These are phyloP conservation scores for Cystobasidium tubakii DNA, from an alignment of 768 basidiomycete genomes.

Conservation along the genomic window DNA sequence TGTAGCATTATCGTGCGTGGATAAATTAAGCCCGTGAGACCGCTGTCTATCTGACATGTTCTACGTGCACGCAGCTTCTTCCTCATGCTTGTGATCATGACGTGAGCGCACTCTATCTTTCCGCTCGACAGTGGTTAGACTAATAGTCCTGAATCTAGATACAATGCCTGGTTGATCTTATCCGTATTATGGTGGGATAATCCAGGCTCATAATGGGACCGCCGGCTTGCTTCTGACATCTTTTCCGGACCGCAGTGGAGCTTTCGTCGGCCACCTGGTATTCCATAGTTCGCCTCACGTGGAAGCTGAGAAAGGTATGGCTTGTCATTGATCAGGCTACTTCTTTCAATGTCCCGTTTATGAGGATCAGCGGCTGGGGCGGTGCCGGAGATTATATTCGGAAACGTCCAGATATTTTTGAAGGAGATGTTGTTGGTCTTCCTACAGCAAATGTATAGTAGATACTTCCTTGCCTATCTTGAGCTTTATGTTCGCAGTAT, in stretches of 20 bases:
- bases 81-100: slow-evolving; percentile 36
- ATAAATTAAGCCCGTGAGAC: background rate
- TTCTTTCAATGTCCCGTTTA: too few species aligned
- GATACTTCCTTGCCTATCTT: slow-evolving; percentile 66
- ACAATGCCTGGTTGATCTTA: slow-evolving; percentile 26
- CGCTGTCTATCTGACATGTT: slow-evolving; percentile 11
- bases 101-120: background rate
- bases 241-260: slow-evolving; percentile 12
- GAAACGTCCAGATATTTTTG: too few species aligned
- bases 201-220: too few species aligned
- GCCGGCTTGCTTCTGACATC: too few species aligned
- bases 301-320: slow-evolving; percentile 30
- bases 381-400: too few species aligned
- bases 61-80: too few species aligned
- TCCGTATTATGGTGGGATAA: slow-evolving; percentile 6
- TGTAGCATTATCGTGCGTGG: slow-evolving; percentile 25
- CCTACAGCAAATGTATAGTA: slow-evolving; percentile 30
- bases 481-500: slow-evolving; percentile 57
- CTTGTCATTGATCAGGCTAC: slow-evolving; percentile 33
- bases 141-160: background rate
- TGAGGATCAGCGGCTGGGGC: too few species aligned
- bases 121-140: background rate
- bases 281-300: slow-evolving; percentile 20
- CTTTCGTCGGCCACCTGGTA: slow-evolving; percentile 25
- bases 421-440: background rate